phyloP scores from a whole-genome alignment of 2,329 filamentous ascomycete genomes.

The Beauveria sp. region DNA sequence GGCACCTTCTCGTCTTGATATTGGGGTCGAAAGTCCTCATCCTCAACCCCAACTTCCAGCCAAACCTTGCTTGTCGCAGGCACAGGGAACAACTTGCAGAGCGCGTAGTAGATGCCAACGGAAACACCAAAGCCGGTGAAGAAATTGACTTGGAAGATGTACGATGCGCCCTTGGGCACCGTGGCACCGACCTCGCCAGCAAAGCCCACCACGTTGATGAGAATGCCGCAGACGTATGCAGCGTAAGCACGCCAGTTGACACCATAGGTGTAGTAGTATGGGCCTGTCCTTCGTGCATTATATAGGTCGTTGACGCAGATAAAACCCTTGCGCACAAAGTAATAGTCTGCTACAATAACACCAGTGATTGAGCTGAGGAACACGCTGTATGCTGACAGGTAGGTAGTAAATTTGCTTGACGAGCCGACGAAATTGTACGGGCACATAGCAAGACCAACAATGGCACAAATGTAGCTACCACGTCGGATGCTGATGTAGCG shows the following conservation, averaged over 20 bases:
- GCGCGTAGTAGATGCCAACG: slow-evolving; percentile 54
- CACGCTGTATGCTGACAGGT: slow-evolving; percentile 84
- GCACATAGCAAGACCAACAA: slow-evolving; percentile 75
- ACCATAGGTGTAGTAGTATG: slow-evolving; percentile 68
- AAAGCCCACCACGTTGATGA: slow-evolving; percentile 89
- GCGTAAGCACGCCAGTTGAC: slow-evolving; percentile 78
- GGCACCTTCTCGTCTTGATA: slow-evolving; percentile 29
- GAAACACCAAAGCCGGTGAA: slow-evolving; percentile 76
- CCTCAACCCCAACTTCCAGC: slow-evolving; percentile 66
- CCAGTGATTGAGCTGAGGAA: slow-evolving; percentile 91
- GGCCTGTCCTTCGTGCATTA: slow-evolving; percentile 55
- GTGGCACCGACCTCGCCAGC: slow-evolving; percentile 65
- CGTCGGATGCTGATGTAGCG: slow-evolving; percentile 79
- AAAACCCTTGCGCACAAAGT: slow-evolving; percentile 74
- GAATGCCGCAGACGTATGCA: slow-evolving; percentile 74
- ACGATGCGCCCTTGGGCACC: slow-evolving; percentile 72
- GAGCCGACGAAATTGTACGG: slow-evolving; percentile 71
- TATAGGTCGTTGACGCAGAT: slow-evolving; percentile 74
- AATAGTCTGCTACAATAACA: slow-evolving; percentile 87
- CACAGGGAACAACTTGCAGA: slow-evolving; percentile 64
- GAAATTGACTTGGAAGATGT: slow-evolving; percentile 88
- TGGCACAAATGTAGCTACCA: slow-evolving; percentile 77
- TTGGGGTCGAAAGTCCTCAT: slow-evolving; percentile 44
- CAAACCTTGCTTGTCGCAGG: slow-evolving; percentile 67
- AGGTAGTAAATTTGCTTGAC: slow-evolving; percentile 81